Evolutionary conservation across 2,329 filamentous ascomycete genomes (phyloP).

Genomic region (Neurospora sp.): DNA sequence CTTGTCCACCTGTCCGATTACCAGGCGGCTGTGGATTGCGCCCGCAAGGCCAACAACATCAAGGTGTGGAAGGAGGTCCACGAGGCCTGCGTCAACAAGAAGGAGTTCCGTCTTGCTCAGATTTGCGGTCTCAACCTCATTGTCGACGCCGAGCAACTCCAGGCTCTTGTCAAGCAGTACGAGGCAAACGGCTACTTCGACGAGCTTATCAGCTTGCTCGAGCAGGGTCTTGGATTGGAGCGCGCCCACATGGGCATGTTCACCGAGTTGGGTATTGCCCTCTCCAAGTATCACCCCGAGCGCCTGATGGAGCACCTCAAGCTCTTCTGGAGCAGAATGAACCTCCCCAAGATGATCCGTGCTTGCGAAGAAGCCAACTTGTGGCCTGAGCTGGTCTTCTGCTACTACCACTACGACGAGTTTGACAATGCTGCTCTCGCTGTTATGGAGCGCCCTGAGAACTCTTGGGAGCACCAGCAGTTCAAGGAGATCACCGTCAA

Average conservation of each 20-base stretch:
- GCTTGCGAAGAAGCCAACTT: constrained; percentile 90
- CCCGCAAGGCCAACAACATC: constrained; percentile 96
- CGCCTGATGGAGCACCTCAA: constrained; percentile 97
- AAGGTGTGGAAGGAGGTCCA: constrained; percentile 99
- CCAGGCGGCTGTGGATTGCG: constrained; percentile 94
- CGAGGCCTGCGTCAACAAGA: constrained; percentile 90
- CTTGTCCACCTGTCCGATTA: constrained; percentile 96
- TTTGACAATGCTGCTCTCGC: constrained; percentile 94
- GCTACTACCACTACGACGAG: constrained; percentile 97
- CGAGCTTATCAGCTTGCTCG: constrained; percentile 86
- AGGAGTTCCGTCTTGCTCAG: constrained; percentile 96
- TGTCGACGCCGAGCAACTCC: constrained; percentile 90
- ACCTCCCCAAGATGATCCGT: constrained; percentile 92
- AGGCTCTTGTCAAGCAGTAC: constrained; percentile 90
- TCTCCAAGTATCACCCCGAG: constrained; percentile 92
- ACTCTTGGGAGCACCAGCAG: constrained; percentile 98
- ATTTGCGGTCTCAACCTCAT: constrained; percentile 98
- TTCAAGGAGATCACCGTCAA: constrained; percentile 99
- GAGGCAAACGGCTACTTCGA: constrained; percentile 97
- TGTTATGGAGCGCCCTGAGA: constrained; percentile 94
- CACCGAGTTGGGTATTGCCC: constrained; percentile 80
- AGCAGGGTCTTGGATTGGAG: constrained; percentile 90
- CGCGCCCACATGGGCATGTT: constrained; percentile 96
- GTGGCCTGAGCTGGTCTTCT: constrained; percentile 96
- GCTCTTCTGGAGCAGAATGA: constrained; percentile 96